phyloP scores from a whole-genome alignment of 2,329 filamentous ascomycete species.

The Monosporascus sp. region DNA sequence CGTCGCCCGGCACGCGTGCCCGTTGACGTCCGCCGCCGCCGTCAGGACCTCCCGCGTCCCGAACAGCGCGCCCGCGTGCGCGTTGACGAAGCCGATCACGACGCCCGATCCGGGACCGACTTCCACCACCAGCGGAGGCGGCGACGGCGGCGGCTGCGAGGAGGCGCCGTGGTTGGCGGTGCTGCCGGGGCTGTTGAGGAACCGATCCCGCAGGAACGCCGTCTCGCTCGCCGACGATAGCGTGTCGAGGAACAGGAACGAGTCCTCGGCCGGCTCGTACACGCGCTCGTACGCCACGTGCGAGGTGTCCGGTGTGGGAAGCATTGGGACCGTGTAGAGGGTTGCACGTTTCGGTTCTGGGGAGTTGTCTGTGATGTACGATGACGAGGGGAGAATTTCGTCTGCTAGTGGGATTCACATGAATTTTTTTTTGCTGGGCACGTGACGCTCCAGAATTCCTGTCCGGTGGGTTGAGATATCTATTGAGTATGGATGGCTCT shows the following conservation, averaged over 20 bases:
- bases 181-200: conserved; percentile 30
- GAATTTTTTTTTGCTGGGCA: too few species aligned
- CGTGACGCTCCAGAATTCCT: too few species aligned
- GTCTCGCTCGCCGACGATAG: conserved; percentile 68
- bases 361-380: background rate
- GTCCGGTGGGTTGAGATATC: too few species aligned
- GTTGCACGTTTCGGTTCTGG: background rate
- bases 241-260: conserved; percentile 88
- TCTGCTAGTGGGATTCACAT: too few species aligned
- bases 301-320: conserved; percentile 88
- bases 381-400: too few species aligned
- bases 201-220: conserved; percentile 60
- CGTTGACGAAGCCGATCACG: conserved; percentile 81
- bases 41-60: conserved; percentile 65
- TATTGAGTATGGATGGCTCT: too few species aligned
- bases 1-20: conserved; percentile 74
- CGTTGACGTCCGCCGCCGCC: conserved; percentile 78
- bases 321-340: conserved; percentile 49
- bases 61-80: conserved; percentile 68
- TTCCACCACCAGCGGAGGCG: conserved; percentile 68
- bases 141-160: conserved; percentile 25
- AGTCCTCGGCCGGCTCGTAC: conserved; percentile 95
- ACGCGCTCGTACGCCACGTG: conserved; percentile 85
- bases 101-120: conserved; percentile 89
- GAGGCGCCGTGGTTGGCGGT: conserved; percentile 4